Evolutionary conservation across 2,329 filamentous ascomycete species (phyloP), one percentile per base, ranked within the genome.

Genomic region (Phialocephala sp.): DNA sequence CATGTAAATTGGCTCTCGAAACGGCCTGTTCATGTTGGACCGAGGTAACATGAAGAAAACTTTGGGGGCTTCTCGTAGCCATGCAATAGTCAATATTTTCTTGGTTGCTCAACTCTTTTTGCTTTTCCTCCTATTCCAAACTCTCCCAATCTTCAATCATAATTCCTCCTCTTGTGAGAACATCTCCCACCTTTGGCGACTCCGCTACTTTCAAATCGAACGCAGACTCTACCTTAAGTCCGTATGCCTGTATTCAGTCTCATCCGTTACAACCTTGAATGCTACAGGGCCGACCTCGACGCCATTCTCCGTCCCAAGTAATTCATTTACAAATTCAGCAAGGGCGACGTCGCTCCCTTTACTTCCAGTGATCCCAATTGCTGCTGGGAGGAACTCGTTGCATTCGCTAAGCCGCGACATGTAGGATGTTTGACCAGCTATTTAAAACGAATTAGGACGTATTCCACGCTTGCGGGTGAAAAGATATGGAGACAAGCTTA

Each of bases 181-280:
- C 22, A 50, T 50, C 45, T 50, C 45, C 45, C 18, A 50, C 45
- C 45, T 50, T n/a, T 50, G 45, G 45, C 45, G 18, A 50, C 22
- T 50, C 22, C 45, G 45, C 45, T 50, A 50, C 45, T 50, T 50
- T 50, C 45, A 50, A 50, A 50, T 50, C 45, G 20, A 18, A 52
- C 56, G 36, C 36, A 39, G 36, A 39, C 36, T 59, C 45, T 27
- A 59, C 37, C 57, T 59, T 36, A 59, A 45, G 37, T 59, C 57
- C 22, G 57, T 59, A 27, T 59, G 37, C 57, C 57, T 45, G 11
- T 59, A 59, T 27, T 45, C 57, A 59, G 35, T 59, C 57, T 59
- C 57, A 45, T 59, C 57, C 57, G n/a, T 59, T 59, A 27, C 57
- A 45, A 45, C 57, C 36, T 59, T 59, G 57, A 59, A 59, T 59